Conservation (phyloP, 352 stramenopile species). For the Aphanomyces euteiches region DNA sequence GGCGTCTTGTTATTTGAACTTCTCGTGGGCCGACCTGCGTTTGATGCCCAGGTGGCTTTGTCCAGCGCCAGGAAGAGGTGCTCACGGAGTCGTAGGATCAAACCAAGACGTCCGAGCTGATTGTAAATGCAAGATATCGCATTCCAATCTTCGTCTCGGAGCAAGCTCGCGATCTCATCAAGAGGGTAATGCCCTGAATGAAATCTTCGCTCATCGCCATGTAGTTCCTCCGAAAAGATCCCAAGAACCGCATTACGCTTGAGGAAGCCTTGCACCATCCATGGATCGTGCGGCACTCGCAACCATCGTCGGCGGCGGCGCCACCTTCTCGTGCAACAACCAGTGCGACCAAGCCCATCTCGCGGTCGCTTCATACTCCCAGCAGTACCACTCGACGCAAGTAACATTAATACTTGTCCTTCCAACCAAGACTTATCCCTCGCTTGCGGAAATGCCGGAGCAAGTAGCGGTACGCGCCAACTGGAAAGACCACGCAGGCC, state of each 20-base stretch:
- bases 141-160: conserved; percentile 67
- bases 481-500: conserved; percentile 44
- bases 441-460: conserved; percentile 23
- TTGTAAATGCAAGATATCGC: conserved; percentile 78
- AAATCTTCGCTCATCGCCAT: background rate
- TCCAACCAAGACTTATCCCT: conserved; percentile 20
- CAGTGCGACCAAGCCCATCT: no score
- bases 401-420: conserved; percentile 16
- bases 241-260: conserved; percentile 53
- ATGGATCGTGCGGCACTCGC: conserved; percentile 47
- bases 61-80: no score
- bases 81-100: conserved; percentile 59
- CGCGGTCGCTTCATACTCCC: no score
- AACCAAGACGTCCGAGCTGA: conserved; percentile 94
- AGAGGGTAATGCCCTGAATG: conserved; percentile 36
- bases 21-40: conserved; percentile 94
- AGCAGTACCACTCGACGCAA: background rate
- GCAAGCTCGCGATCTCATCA: conserved; percentile 69
- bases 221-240: conserved; percentile 74
- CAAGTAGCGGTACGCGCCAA: conserved; percentile 31
- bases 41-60: conserved; percentile 87
- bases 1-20: conserved; percentile 99
- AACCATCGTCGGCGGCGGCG: background rate
- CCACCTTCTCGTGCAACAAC: no score
- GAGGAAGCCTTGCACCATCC: conserved; percentile 70